Base-by-base conservation (phyloP, 305 asterid species). In the Striga hermonthica region DNA sequence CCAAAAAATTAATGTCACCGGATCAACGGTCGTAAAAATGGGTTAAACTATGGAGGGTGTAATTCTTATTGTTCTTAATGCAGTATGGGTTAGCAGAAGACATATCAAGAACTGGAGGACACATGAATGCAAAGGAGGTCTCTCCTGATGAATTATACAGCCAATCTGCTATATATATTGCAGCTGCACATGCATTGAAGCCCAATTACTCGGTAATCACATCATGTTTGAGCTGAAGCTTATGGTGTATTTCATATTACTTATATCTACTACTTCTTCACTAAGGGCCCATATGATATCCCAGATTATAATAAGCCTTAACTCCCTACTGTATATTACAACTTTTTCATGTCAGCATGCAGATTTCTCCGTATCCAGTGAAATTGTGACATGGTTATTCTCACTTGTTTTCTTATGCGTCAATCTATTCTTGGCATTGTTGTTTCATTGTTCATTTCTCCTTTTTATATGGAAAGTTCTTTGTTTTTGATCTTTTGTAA, bases 21-120 rank as follows among this genome's bases (percentile, higher is more conserved):
- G 31, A 35, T 36, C 15, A 60, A 41, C 41, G 7, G 47, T 41
- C 39, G 49, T 53, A 62, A 67, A 54, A 63, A 40, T 8, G 60
- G 62, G 7, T 40, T 28, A 49, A 58, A 65, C 31, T n/a, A 64
- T 48, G 45, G 54, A 74, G 57, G 45, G 45, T 52, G 48, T 68
- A 60, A 43, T 67, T 13, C 52, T 71, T 62, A 37, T 50, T 57
- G 65, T 12, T 75, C 73, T 71, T 47, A 73, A 63, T 80, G 80
- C 94, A 94, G 99, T 94, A 94, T 74, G 98, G 96, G 66, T 80
- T 94, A 83, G 99, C 98, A 65, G 99, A 94, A 74, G 99, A 94
- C 62, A 79, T 86, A 76, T 87, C 95, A 74, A 94, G 99, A 83
- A 82, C 95, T 48, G 97, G 99, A 62, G 95, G 85, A 45, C 74